Evolutionary conservation across 345 rosid genomes (phyloP).

Genomic region (Aquilaria malaccensis): DNA sequence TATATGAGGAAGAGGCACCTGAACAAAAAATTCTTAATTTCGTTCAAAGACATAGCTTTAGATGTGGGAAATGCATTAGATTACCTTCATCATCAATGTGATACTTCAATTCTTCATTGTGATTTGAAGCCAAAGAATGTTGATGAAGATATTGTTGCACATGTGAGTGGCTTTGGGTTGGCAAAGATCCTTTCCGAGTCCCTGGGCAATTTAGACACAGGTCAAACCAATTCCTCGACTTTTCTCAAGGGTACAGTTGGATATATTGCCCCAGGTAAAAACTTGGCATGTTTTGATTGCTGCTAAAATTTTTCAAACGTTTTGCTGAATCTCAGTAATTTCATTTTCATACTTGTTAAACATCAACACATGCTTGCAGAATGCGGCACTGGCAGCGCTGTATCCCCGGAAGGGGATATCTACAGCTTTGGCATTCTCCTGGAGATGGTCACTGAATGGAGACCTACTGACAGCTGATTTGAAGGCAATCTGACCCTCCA

Average conservation of each 20-base stretch:
- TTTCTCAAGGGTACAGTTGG: slow-evolving; percentile 16
- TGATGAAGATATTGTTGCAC: slow-evolving; percentile 19
- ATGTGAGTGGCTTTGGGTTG: slow-evolving; percentile 22
- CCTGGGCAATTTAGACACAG: background rate
- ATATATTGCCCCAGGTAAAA: slow-evolving; percentile 17
- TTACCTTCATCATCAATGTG: slow-evolving; percentile 19
- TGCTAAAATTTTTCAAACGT: no score
- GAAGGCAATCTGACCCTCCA: background rate
- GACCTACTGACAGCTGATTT: slow-evolving; percentile 10
- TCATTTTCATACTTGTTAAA: no score
- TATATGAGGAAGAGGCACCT: background rate
- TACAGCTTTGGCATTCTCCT: slow-evolving; percentile 22
- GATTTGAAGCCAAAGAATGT: slow-evolving; percentile 25
- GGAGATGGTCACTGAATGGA: slow-evolving; percentile 21
- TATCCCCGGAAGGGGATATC: slow-evolving; percentile 15
- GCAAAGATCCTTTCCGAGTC: slow-evolving; percentile 11
- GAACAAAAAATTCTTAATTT: background rate
- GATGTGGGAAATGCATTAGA: slow-evolving; percentile 22
- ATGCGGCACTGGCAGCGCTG: slow-evolving; percentile 17
- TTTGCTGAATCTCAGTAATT: no score
- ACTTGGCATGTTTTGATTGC: background rate
- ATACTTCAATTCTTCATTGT: slow-evolving; percentile 13
- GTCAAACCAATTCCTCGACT: slow-evolving; percentile 8
- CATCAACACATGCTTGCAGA: slow-evolving; percentile 1
- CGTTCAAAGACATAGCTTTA: slow-evolving; percentile 12